phyloP scores from a whole-genome alignment of 768 basidiomycete genomes.

The Auriscalpium vulgare region DNA sequence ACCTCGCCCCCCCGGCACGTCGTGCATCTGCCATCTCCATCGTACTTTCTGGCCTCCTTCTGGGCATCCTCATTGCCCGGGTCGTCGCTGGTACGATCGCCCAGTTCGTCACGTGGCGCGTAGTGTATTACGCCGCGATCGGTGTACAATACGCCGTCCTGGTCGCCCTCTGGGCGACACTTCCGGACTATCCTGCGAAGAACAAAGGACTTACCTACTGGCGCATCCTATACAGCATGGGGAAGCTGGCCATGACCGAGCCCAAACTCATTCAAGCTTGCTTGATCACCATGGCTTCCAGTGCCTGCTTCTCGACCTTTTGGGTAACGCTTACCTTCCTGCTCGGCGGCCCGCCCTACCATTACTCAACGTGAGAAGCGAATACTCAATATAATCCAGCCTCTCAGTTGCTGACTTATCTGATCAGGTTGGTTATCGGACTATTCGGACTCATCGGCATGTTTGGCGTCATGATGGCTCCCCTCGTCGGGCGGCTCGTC shows the following conservation, averaged over 20 bases:
- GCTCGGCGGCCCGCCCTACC: slow-evolving; percentile 66
- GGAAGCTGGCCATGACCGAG: slow-evolving; percentile 65
- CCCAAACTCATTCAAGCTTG: slow-evolving; percentile 66
- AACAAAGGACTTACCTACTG: slow-evolving; percentile 12
- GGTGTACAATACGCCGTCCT: slow-evolving; percentile 18
- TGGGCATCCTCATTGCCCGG: slow-evolving; percentile 69
- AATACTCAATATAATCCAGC: background rate
- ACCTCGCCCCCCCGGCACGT: slow-evolving; percentile 67
- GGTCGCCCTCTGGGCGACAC: slow-evolving; percentile 3
- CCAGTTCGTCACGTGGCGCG: slow-evolving; percentile 33
- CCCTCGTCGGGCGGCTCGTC: slow-evolving; percentile 12
- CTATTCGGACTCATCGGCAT: slow-evolving; percentile 36
- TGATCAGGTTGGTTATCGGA: slow-evolving; percentile 27
- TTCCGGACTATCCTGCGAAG: slow-evolving; percentile 11
- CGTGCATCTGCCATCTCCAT: slow-evolving; percentile 73
- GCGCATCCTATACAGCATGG: slow-evolving; percentile 70
- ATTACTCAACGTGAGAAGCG: slow-evolving; percentile 55
- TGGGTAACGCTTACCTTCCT: slow-evolving; percentile 69
- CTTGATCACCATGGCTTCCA: slow-evolving; percentile 50
- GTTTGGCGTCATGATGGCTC: slow-evolving; percentile 21
- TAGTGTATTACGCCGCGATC: slow-evolving; percentile 35
- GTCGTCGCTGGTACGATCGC: slow-evolving; percentile 41
- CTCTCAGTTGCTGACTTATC: background rate
- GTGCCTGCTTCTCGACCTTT: slow-evolving; percentile 44
- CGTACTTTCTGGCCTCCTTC: slow-evolving; percentile 53